phyloP scores from a whole-genome alignment of 306 rosid genomes.

The Cicer yamashitae region DNA sequence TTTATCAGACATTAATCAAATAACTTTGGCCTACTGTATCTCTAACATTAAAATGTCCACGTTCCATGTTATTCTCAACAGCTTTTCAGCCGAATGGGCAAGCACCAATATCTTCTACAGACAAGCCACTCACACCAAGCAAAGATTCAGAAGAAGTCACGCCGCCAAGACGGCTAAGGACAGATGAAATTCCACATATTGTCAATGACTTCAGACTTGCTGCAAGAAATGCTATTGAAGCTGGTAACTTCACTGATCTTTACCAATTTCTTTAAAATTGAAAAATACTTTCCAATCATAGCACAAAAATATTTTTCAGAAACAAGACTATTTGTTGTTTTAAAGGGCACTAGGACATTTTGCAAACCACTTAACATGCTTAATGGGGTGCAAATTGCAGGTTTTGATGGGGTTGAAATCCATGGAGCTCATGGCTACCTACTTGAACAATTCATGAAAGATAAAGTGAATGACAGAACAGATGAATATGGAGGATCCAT shows the following conservation, averaged over 20 bases:
- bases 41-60: neutral
- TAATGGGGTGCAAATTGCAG: slow-evolving; percentile 41
- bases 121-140: slow-evolving; percentile 54
- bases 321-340: neutral
- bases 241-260: slow-evolving; percentile 48
- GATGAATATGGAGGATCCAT: slow-evolving; percentile 78
- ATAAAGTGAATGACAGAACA: slow-evolving; percentile 62
- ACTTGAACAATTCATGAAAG: slow-evolving; percentile 70
- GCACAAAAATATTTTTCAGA: neutral
- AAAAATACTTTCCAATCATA: neutral
- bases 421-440: slow-evolving; percentile 77
- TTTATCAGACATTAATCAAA: too few relatives aligned
- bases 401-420: slow-evolving; percentile 84
- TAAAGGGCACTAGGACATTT: slow-evolving; percentile 8
- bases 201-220: slow-evolving; percentile 41
- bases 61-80: slow-evolving; percentile 33
- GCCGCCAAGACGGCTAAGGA: slow-evolving; percentile 38
- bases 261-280: neutral
- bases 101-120: slow-evolving; percentile 66
- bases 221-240: slow-evolving; percentile 60
- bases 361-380: neutral
- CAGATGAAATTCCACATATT: slow-evolving; percentile 27
- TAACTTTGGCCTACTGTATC: too few relatives aligned
- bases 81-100: slow-evolving; percentile 53
- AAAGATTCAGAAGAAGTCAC: slow-evolving; percentile 44